A percentile compares a stretch with the other conserved stretches of the same genome.
Evolutionary conservation across 2,329 filamentous ascomycete species (phyloP).

Genomic region (Aureobasidium sp.): DNA sequence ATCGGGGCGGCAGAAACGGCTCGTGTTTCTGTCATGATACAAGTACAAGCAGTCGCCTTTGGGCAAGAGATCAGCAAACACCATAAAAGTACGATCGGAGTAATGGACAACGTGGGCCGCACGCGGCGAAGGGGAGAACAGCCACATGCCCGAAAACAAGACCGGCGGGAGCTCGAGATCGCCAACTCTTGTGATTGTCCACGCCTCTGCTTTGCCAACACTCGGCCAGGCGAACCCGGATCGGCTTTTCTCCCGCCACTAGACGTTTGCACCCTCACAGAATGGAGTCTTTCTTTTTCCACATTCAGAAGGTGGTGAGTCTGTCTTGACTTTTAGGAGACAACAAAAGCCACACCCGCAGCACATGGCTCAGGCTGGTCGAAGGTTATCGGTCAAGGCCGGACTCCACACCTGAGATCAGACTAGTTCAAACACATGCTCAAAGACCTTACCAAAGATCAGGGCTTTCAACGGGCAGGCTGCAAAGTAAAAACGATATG

Average conservation of each 20-base stretch:
- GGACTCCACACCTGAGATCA: background rate
- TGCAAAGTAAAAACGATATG: background rate
- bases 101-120: conserved; percentile 12
- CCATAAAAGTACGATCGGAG: background rate
- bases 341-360: conserved; percentile 10
- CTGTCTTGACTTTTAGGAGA: background rate
- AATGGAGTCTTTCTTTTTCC: background rate
- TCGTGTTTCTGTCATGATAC: conserved; percentile 6
- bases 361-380: conserved; percentile 5
- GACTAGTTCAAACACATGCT: background rate
- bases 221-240: background rate
- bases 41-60: conserved; percentile 5
- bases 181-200: background rate
- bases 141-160: conserved; percentile 12
- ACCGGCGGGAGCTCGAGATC: conserved; percentile 2
- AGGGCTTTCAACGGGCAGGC: background rate
- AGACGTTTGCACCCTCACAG: background rate
- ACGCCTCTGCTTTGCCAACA: background rate
- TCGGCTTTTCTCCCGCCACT: conserved; percentile 1
- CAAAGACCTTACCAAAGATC: background rate
- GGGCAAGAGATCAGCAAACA: conserved; percentile 5
- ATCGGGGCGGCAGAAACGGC: background rate
- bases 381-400: conserved; percentile 6
- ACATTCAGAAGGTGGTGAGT: background rate
- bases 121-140: conserved; percentile 5